Conservation (phyloP, 176 grass and related monocot species). For the Eleusine coracana region DNA sequence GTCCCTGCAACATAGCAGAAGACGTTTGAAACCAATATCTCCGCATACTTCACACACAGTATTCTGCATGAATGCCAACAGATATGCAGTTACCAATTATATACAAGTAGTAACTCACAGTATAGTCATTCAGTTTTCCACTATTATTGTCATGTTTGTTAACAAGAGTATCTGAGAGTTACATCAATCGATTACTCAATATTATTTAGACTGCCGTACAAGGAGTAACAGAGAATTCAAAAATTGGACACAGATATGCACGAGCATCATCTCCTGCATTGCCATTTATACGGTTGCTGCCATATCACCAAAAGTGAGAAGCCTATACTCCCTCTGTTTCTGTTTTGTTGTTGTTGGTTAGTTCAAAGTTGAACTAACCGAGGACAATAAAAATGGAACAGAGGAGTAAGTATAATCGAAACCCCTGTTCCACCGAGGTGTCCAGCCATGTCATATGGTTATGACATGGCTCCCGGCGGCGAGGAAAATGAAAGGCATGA, state of each 20-base stretch:
- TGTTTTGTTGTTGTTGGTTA: too few relatives aligned
- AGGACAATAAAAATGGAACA: too few relatives aligned
- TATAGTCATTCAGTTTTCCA: not conserved
- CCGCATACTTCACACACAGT: slow-evolving; percentile 44
- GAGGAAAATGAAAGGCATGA: too few relatives aligned
- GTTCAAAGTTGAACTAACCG: too few relatives aligned
- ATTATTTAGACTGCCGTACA: not conserved
- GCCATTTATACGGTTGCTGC: not conserved
- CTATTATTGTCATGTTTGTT: not conserved
- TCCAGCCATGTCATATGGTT: too few relatives aligned
- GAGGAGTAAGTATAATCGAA: not conserved
- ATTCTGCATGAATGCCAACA: slow-evolving; percentile 13
- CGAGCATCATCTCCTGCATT: too few relatives aligned
- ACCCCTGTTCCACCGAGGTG: not conserved
- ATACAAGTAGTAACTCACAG: not conserved
- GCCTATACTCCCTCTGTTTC: too few relatives aligned
- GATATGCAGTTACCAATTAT: not conserved
- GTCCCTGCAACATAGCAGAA: slow-evolving; percentile 39
- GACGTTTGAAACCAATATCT: slow-evolving; percentile 35
- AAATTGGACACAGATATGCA: too few relatives aligned
- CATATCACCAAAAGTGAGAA: not conserved
- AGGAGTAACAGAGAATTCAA: not conserved
- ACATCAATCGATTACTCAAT: not conserved
- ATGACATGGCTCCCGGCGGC: too few relatives aligned
- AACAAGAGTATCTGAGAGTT: not conserved